Evolutionary conservation across 2,329 filamentous ascomycete species (phyloP).

Genomic region (Curvularia sp.): DNA sequence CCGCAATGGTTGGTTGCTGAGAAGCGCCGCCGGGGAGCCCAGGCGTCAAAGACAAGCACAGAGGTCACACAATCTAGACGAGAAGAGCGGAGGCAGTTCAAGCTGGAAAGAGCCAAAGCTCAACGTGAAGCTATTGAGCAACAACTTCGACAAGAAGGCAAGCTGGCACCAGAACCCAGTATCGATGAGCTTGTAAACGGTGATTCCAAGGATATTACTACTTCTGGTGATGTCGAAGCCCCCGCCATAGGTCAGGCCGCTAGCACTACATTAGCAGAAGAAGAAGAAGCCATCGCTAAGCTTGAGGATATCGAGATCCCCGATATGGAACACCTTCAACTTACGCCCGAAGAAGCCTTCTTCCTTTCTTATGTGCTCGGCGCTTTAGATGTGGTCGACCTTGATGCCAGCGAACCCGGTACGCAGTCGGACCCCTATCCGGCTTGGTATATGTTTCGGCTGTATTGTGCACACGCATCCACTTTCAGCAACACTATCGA

Average conservation of each 20-base stretch:
- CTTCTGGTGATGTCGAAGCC: conserved; percentile 23
- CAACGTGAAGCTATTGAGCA: conserved; percentile 84
- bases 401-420: conserved; percentile 41
- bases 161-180: conserved; percentile 35
- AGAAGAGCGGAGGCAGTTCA: conserved; percentile 81
- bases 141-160: conserved; percentile 65
- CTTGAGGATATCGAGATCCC: conserved; percentile 25
- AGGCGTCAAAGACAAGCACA: conserved; percentile 76
- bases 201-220: conserved; percentile 29
- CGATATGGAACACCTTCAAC: conserved; percentile 83
- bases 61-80: conserved; percentile 78
- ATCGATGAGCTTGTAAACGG: conserved; percentile 42
- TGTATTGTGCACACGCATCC: conserved; percentile 74
- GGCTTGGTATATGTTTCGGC: conserved; percentile 42
- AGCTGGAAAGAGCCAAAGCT: conserved; percentile 87
- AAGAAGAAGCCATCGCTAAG: conserved; percentile 10
- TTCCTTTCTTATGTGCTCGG: conserved; percentile 86
- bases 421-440: conserved; percentile 53
- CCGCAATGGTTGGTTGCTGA: conserved; percentile 90
- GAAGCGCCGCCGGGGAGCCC: conserved; percentile 71
- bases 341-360: conserved; percentile 89
- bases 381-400: conserved; percentile 69
- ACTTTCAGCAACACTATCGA: conserved; percentile 55
- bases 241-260: conserved; percentile 23
- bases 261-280: conserved; percentile 14